Conservation (phyloP, 768 basidiomycete species). For the Trametes sanguinea region DNA sequence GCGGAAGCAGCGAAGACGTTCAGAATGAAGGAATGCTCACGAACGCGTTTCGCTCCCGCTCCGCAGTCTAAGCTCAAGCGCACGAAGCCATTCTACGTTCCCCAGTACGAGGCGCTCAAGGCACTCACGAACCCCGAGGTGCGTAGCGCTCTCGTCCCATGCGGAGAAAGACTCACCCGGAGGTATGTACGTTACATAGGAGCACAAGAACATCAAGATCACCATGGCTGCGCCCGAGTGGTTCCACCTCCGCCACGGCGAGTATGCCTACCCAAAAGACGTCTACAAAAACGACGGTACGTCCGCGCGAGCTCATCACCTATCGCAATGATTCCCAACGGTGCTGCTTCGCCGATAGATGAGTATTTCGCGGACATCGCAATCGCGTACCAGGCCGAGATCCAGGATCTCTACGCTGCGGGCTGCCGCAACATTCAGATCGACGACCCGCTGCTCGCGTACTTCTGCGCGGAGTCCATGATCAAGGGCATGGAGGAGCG, state of each 20-base stretch:
- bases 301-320: conserved; percentile 26
- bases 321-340: background rate
- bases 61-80: conserved; percentile 63
- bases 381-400: conserved; percentile 47
- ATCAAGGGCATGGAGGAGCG: conserved; percentile 58
- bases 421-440: conserved; percentile 49
- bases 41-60: background rate
- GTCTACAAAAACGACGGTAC: conserved; percentile 64
- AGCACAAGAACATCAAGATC: conserved; percentile 63
- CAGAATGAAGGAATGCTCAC: background rate
- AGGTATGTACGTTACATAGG: conserved; percentile 37
- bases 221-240: conserved; percentile 73
- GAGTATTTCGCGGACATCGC: conserved; percentile 54
- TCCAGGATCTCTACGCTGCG: conserved; percentile 45
- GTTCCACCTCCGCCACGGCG: conserved; percentile 70
- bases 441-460: conserved; percentile 52
- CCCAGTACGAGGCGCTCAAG: conserved; percentile 65
- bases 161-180: background rate
- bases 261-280: conserved; percentile 56
- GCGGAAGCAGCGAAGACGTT: no score
- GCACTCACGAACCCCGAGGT: conserved; percentile 57
- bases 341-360: conserved; percentile 20
- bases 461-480: conserved; percentile 65
- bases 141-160: conserved; percentile 2
- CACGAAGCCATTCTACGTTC: conserved; percentile 59